Conservation (phyloP, 208 protist genomes). For the Strigomonas culicis region DNA sequence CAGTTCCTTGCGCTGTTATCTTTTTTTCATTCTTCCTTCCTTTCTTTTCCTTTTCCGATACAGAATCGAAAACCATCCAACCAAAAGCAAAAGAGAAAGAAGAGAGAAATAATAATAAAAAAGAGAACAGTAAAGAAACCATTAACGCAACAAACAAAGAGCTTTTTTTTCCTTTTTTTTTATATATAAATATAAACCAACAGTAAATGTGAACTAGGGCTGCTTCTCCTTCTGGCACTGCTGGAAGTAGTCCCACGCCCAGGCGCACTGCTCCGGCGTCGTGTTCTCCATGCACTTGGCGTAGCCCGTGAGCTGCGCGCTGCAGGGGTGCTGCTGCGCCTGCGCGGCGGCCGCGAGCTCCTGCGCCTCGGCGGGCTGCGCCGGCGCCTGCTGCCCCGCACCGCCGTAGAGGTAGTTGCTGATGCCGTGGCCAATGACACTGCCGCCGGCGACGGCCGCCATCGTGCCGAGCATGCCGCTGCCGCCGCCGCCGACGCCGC, state of each 20-base stretch:
- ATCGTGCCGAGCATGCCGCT: conserved; percentile 79
- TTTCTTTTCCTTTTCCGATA: neutral
- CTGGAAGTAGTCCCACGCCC: conserved; percentile 86
- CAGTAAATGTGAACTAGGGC: conserved; percentile 8
- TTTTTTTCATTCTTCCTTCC: neutral
- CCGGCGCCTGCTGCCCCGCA: conserved; percentile 57
- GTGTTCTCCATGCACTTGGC: conserved; percentile 76
- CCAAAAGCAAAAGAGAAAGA: conserved; percentile 1
- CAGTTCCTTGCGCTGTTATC: neutral
- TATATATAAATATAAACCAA: neutral
- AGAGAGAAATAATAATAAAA: conserved; percentile 13
- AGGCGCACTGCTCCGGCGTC: conserved; percentile 67
- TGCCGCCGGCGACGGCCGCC: conserved; percentile 77
- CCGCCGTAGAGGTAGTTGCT: conserved; percentile 82
- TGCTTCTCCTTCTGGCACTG: conserved; percentile 63
- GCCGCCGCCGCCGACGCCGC: conserved; percentile 23
- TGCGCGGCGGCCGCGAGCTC: conserved; percentile 57
- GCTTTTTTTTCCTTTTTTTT: neutral
- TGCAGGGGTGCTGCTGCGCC: conserved; percentile 58
- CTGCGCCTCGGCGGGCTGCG: conserved; percentile 81
- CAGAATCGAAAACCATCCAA: neutral
- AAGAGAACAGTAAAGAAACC: conserved; percentile 10
- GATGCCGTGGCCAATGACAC: conserved; percentile 83
- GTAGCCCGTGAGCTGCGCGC: conserved; percentile 69
- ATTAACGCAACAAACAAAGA: neutral